Conservation (phyloP, 768 basidiomycete species). For the Trametes maxima region DNA sequence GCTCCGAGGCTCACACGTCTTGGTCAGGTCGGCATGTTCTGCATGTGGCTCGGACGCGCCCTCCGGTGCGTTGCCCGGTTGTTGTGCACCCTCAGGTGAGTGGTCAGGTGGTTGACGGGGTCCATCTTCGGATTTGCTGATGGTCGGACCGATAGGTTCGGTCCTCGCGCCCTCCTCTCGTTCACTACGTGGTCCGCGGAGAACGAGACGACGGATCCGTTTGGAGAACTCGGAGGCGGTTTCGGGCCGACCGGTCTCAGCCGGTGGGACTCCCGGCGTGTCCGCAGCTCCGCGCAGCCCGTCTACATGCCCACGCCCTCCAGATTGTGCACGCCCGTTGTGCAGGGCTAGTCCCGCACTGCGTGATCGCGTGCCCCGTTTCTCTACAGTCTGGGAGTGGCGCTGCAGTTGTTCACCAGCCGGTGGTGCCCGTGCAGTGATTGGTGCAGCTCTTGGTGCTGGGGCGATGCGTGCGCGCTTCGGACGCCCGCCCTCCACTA, state of each 20-base stretch:
- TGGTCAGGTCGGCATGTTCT: not conserved
- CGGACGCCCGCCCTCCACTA: not conserved
- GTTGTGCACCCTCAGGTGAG: too few relatives aligned
- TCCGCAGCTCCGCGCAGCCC: not conserved
- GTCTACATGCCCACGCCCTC: not conserved
- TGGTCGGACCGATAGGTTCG: not conserved
- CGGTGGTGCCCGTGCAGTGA: not conserved
- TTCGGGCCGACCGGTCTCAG: constrained; percentile 13
- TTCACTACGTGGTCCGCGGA: constrained; percentile 4
- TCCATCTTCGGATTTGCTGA: not conserved
- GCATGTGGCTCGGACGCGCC: not conserved
- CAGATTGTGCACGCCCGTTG: not conserved
- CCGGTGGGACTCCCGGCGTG: not conserved
- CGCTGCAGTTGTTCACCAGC: not conserved
- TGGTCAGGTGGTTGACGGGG: too few relatives aligned
- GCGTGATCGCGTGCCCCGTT: too few relatives aligned
- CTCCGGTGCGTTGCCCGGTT: too few relatives aligned
- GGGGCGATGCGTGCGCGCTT: not conserved
- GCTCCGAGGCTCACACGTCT: not conserved
- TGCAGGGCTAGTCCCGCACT: too few relatives aligned
- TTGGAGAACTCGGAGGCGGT: constrained; percentile 8
- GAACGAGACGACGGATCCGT: constrained; percentile 7
- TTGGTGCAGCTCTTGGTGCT: not conserved
- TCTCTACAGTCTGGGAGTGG: not conserved
- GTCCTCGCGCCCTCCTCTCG: constrained; percentile 7